phyloP scores from a whole-genome alignment of 75 land plant species.

The Sequoiadendron giganteum region DNA sequence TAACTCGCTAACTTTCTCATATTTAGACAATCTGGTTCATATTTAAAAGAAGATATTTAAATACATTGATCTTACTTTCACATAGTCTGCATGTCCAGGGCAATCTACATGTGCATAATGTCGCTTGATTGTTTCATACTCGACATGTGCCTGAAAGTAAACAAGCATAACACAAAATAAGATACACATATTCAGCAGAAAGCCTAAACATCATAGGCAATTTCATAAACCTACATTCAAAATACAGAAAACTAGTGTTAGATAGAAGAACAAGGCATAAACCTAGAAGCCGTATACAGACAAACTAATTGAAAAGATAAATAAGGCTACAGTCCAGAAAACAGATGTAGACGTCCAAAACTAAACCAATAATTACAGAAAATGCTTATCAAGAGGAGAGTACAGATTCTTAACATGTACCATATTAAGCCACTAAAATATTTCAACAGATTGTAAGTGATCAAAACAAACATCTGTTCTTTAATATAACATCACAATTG shows the following conservation, averaged over 20 bases:
- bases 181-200: not conserved
- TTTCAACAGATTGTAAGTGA: not conserved
- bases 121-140: conserved; percentile 89
- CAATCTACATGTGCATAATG: conserved; percentile 99
- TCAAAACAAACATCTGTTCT: not conserved
- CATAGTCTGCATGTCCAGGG: conserved; percentile 99
- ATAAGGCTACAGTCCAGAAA: not conserved
- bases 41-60: not conserved
- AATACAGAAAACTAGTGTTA: not conserved
- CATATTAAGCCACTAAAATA: not conserved
- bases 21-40: not conserved
- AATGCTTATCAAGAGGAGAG: not conserved
- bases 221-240: not conserved
- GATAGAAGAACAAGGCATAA: not conserved
- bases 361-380: not conserved
- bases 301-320: not conserved
- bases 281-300: not conserved
- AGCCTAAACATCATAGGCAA: not conserved
- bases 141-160: conserved; percentile 88
- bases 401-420: not conserved
- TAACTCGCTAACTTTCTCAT: not conserved
- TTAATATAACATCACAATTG: not conserved
- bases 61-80: conserved; percentile 57
- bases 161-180: not conserved
- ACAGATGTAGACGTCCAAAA: not conserved